phyloP scores from a whole-genome alignment of 2,329 filamentous ascomycete genomes.

The Clarireedia sp. region DNA sequence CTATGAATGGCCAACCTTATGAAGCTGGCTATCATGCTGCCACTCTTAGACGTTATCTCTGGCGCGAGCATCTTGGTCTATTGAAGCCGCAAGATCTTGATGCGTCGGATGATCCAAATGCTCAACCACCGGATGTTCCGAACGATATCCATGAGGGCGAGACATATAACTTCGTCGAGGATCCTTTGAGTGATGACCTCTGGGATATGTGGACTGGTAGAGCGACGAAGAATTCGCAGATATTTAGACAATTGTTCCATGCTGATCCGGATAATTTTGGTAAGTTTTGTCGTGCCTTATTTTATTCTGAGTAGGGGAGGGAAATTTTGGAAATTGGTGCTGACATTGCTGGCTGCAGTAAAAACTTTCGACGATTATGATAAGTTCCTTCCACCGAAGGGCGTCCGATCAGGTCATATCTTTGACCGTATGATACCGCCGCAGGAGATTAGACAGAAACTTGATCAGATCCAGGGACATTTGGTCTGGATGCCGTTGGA shows the following conservation, averaged over 20 bases:
- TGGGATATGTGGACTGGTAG: conserved; percentile 61
- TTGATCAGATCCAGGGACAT: conserved; percentile 78
- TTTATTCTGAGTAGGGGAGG: not conserved
- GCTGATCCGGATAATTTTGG: conserved; percentile 82
- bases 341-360: conserved; percentile 39
- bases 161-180: conserved; percentile 56
- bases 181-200: conserved; percentile 60
- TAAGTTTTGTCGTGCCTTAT: conserved; percentile 32
- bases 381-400: conserved; percentile 60
- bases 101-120: conserved; percentile 60
- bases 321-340: not conserved
- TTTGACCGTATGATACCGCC: conserved; percentile 72
- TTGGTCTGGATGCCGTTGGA: conserved; percentile 92
- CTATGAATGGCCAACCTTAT: conserved; percentile 72
- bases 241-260: conserved; percentile 76
- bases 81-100: conserved; percentile 66
- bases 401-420: conserved; percentile 76
- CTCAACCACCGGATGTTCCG: conserved; percentile 61
- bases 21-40: conserved; percentile 75
- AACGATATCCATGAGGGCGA: conserved; percentile 60
- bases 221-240: conserved; percentile 62
- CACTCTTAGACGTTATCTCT: conserved; percentile 72
- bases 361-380: conserved; percentile 89
- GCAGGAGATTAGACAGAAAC: conserved; percentile 63
- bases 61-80: conserved; percentile 85